These are phyloP conservation scores for Diutina rugosa DNA, from an alignment of 1,139 yeast genomes.

Conservation along the genomic window DNA sequence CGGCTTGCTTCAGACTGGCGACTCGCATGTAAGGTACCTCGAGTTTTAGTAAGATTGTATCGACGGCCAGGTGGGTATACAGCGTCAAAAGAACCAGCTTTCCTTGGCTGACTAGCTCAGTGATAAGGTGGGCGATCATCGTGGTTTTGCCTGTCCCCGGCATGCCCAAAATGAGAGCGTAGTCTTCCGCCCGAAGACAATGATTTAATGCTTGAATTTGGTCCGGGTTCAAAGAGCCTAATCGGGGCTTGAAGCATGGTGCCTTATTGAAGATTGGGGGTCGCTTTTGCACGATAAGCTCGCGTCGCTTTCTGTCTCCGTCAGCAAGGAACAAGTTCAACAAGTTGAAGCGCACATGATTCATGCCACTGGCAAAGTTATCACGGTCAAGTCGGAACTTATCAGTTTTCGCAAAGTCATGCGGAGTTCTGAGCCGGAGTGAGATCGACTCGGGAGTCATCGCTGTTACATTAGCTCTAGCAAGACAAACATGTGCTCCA, in stretches of 20 bases:
- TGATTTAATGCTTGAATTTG: constrained; percentile 58
- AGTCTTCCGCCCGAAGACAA: constrained; percentile 58
- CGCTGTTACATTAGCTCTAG: neutral
- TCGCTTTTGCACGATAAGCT: constrained; percentile 47
- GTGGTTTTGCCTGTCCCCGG: constrained; percentile 99
- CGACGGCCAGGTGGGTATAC: constrained; percentile 93
- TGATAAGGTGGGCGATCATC: constrained; percentile 66
- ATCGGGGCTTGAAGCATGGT: constrained; percentile 4
- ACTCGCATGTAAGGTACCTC: constrained; percentile 12
- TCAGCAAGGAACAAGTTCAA: constrained; percentile 53
- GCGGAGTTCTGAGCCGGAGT: neutral
- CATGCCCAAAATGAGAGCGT: constrained; percentile 82
- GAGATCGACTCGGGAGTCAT: neutral
- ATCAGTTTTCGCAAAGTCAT: neutral
- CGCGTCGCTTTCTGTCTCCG: constrained; percentile 33
- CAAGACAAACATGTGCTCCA: neutral
- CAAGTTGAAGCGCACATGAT: constrained; percentile 64
- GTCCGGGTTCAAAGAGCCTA: constrained; percentile 41
- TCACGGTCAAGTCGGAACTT: constrained; percentile 70
- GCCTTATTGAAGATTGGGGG: constrained; percentile 20
- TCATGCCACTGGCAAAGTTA: constrained; percentile 63
- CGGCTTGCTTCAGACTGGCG: constrained; percentile 18
- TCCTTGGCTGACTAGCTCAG: constrained; percentile 41
- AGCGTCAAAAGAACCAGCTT: constrained; percentile 71
- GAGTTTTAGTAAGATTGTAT: constrained; percentile 71